Base-by-base conservation (phyloP, 2,329 filamentous ascomycete genomes). In the Ambrosiella xylebori region DNA sequence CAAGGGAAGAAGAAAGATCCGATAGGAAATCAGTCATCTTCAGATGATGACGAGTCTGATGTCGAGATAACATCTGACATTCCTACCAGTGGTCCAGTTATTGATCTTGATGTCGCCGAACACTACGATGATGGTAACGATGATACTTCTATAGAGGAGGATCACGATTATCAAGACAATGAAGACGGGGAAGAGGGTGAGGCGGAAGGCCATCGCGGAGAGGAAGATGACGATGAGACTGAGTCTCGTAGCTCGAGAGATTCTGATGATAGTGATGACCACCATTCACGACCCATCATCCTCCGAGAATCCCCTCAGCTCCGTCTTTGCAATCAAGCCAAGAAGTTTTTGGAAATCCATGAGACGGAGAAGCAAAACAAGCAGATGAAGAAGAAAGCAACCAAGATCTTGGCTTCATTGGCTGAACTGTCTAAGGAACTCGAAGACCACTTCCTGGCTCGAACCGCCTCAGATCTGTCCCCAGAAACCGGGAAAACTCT, bases 261-360 rank as follows among this genome's bases (percentile, higher is more conserved):
- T 47, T 84, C 81, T 41, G 84, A 81, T 7, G 54, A 57, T 27
- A 54, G 54, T 12, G 47, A 51, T 11, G 19, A 72, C 74, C 27
- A 27, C 27, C 27, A 27, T 27, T 36, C 72, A 73, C 12, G 70
- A 74, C 47, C 47, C 45, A 64, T 73, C 12, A 72, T 74, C 8
- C 74, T 77, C 66, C 64, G 70, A 57, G 75, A 71, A 63, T 80
- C 81, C 40, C 78, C 58, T 7, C 80, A 86, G 62, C 78, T 87
- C 57, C 76, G 85, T 60, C 93, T 95, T 63, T 81, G 83, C 13
- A 73, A 81, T 38, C 79, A 85, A 60, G 90, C 93, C 0, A 87
- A 86, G 69, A 85, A 80, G 57, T 96, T 98, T 67, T 72, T 97
- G 40, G 84, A 90, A 59, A 76, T 79, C 0, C 89, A 97, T 63